A percentile compares a stretch with the other conserved stretches of the same genome.
Evolutionary conservation across 768 basidiomycete species (phyloP).

Genomic region (Tulasnella calospora): DNA sequence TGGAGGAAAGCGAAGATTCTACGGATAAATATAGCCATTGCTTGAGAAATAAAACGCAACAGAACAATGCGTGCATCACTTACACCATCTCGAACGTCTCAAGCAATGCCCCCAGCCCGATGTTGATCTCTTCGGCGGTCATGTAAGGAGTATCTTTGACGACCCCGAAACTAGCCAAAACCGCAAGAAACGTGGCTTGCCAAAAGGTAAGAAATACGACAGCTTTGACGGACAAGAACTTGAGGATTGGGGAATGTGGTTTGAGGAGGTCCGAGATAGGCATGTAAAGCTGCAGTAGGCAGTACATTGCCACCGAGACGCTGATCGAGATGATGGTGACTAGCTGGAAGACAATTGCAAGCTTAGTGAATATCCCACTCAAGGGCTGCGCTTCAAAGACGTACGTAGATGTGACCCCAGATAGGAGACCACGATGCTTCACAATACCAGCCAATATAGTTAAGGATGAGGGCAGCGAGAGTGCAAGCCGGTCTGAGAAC

Average conservation of each 20-base stretch:
- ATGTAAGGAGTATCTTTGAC: conserved; percentile 63
- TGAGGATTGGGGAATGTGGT: conserved; percentile 57
- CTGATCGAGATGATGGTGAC: conserved; percentile 59
- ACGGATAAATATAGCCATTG: not conserved
- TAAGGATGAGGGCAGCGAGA: conserved; percentile 47
- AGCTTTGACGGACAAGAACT: conserved; percentile 67
- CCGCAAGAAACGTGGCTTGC: conserved; percentile 59
- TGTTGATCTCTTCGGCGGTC: conserved; percentile 69
- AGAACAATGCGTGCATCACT: conserved; percentile 32
- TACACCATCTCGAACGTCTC: conserved; percentile 76
- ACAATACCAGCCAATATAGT: conserved; percentile 66
- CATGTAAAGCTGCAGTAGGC: conserved; percentile 65
- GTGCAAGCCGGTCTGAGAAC: conserved; percentile 49
- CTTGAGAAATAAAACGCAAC: not conserved
- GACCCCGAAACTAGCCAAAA: conserved; percentile 53
- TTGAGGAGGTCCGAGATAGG: conserved; percentile 51
- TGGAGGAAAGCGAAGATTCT: conserved; percentile 67
- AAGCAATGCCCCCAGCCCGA: conserved; percentile 61
- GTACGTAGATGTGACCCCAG: conserved; percentile 66
- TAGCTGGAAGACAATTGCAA: conserved; percentile 42
- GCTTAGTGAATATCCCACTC: not conserved
- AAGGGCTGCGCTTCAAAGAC: conserved; percentile 28
- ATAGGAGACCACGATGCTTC: conserved; percentile 62
- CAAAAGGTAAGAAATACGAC: conserved; percentile 76
- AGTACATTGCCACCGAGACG: conserved; percentile 74